Percentiles rank a stretch among this genome's conserved stretches.
phyloP scores from a whole-genome alignment of 352 stramenopile genomes.

The Phytophthora melonis region DNA sequence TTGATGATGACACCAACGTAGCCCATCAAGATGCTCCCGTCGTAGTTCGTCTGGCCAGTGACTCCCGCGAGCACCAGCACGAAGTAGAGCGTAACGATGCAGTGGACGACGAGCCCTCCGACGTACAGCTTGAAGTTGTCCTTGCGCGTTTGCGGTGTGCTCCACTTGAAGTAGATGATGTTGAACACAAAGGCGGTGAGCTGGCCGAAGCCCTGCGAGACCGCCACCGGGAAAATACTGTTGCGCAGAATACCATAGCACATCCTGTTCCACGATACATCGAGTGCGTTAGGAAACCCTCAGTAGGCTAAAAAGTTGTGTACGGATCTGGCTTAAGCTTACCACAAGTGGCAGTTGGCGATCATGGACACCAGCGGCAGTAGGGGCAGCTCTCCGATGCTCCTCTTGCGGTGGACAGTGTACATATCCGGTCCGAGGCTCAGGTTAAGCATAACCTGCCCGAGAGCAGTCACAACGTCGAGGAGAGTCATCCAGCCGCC shows the following conservation, averaged over 20 bases:
- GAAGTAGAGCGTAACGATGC: conserved; percentile 43
- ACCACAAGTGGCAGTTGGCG: conserved; percentile 40
- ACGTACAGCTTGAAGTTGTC: conserved; percentile 13
- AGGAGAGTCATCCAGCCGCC: conserved; percentile 33
- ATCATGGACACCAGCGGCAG: conserved; percentile 25
- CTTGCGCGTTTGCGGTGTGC: conserved; percentile 7
- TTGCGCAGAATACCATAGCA: conserved; percentile 35
- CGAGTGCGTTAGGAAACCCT: not conserved
- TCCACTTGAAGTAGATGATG: conserved; percentile 33
- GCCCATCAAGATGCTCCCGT: conserved; percentile 20
- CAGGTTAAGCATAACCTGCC: conserved; percentile 29
- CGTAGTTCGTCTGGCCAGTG: conserved; percentile 31
- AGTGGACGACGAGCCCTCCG: conserved; percentile 10
- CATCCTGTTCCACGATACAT: conserved; percentile 16
- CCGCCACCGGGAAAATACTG: conserved; percentile 38
- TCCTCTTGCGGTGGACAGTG: conserved; percentile 24
- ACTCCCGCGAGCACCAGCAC: conserved; percentile 37
- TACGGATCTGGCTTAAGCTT: conserved; percentile 1
- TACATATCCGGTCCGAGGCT: conserved; percentile 39
- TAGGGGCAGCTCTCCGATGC: conserved; percentile 26
- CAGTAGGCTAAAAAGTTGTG: not conserved
- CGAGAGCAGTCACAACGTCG: conserved; percentile 24
- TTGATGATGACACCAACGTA: conserved; percentile 32
- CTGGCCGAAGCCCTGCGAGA: conserved; percentile 24
- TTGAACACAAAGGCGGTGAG: conserved; percentile 29